Evolutionary conservation across 805 yeast genomes (phyloP), one percentile per base, ranked within the genome.

Genomic region (Cyberlindnera maclurae): DNA sequence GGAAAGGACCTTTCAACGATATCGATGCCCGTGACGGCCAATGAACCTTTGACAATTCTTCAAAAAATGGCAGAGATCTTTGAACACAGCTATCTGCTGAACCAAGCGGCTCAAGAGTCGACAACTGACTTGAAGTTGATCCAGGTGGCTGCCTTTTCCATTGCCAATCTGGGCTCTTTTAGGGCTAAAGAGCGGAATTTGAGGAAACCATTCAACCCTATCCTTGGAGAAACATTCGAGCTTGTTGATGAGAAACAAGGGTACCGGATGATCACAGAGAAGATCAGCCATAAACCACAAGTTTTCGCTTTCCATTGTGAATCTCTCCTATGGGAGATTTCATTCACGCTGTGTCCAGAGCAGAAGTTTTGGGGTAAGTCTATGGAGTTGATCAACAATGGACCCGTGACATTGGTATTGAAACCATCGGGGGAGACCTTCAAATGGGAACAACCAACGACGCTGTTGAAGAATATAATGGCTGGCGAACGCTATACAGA

Each of bases 361-460:
- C 96, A 89, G 52, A 87, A 88, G 58, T 85, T 86, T 52, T 90
- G 97, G 95, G 97, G 97, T 36, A 93, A 90, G 62, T 79, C 89
- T 20, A 78, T 85, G 7, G 97, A 93, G 57, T 64, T 93, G 41
- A 73, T 74, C 34, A 85, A 86, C 47, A 76, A 72, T 32, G 98
- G 98, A 29, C 66, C 67, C 12, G 65, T 82, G 4, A 71, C 69
- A 33, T 64, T 93, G 29, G 66, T 68, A 3, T 65, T 80, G 33
- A 73, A 73, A 41, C 51, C 65, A 3, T 70, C 80, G 0, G 88
- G 86, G 1, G 95, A 85, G 51, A 49, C 59, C 10, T 84, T 79
- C 53, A 75, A 77, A 44, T 93, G 95, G 90, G 57, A 67, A 15
- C 89, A 80, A 47, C 97, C 98, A 7, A 77, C 83, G 1, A 79